Evolutionary conservation across 768 basidiomycete species (phyloP), one percentile per base, ranked within the genome.

Genomic region (Naganishia onofrii): DNA sequence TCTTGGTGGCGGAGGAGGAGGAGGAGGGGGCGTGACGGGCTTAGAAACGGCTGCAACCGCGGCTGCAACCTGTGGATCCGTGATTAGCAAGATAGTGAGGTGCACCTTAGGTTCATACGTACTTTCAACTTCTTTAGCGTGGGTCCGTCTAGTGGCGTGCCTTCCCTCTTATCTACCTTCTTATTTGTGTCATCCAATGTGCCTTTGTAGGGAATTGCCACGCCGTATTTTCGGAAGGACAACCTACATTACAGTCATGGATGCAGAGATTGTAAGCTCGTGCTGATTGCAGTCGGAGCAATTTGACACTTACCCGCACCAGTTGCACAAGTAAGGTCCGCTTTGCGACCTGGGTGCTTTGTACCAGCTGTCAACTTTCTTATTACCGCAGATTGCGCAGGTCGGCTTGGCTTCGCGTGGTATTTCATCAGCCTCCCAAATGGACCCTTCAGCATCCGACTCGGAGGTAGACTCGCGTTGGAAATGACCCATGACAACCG

Each of bases 211-310:
- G 71, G 67, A 29, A 69, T 68, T 13, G 71, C 67, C 74, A 94
- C 92, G 0, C 91, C 93, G 78, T 96, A 96, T 81, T 94, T 96
- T 74, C 93, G 85, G 89, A 92, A 96, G 73, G 89, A 90, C 54
- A 87, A 86, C 15, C 79, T 80, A 53, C 7, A 29, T 17, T 28
- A 19, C 28, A 4, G 7, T 52, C 19, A 26, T 17, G 12, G 2
- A 38, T 5, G 42, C 15, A 42, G 15, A 42, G 42, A 42, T 2
- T 17, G 9, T 29, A 21, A 23, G 31, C 28, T 26, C 1, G 15
- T 17, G 21, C 6, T n/a, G 8, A 15, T 23, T 7, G 26, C 3
- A 8, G 3, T 3, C 9, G 13, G 21, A 51, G 21, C 31, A 21
- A 34, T 4, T 13, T 44, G 15, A 15, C 26, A 76, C 79, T 75